phyloP scores from a whole-genome alignment of 768 basidiomycete genomes.

The Tricholoma matsutake region DNA sequence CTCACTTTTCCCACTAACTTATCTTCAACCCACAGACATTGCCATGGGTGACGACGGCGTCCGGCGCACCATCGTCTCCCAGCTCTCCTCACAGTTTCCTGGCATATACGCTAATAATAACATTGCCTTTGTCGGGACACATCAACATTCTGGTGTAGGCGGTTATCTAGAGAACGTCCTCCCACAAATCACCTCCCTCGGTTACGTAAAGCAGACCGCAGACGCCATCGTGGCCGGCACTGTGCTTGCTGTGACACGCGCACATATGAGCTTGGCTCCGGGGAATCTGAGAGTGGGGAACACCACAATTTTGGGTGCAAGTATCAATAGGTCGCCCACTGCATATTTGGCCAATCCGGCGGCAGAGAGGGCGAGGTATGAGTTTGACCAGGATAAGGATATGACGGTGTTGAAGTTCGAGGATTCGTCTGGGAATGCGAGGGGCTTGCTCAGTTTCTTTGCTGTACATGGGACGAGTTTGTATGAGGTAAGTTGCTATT shows the following conservation, averaged over 20 bases:
- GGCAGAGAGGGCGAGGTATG: constrained; percentile 62
- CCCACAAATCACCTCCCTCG: constrained; percentile 71
- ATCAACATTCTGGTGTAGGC: constrained; percentile 75
- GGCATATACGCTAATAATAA: constrained; percentile 68
- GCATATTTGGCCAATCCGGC: constrained; percentile 76
- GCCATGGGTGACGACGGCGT: constrained; percentile 81
- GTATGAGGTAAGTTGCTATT: constrained; percentile 51
- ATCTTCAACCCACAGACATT: constrained; percentile 48
- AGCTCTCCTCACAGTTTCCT: constrained; percentile 54
- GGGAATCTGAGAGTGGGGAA: constrained; percentile 66
- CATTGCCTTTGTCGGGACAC: constrained; percentile 72
- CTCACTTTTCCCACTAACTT: neutral
- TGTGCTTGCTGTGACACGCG: constrained; percentile 63
- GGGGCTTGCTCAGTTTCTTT: constrained; percentile 73
- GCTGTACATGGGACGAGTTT: constrained; percentile 78
- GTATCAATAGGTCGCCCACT: constrained; percentile 71
- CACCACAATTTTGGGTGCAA: constrained; percentile 63
- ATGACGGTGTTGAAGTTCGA: constrained; percentile 67
- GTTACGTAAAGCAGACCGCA: constrained; percentile 69
- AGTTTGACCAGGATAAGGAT: constrained; percentile 73
- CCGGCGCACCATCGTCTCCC: constrained; percentile 61
- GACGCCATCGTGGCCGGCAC: constrained; percentile 71
- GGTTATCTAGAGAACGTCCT: constrained; percentile 78
- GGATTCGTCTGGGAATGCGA: constrained; percentile 51
- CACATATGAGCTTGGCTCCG: constrained; percentile 57